Evolutionary conservation across 106 monocot genomes (phyloP).

Genomic region (Allium sativum): DNA sequence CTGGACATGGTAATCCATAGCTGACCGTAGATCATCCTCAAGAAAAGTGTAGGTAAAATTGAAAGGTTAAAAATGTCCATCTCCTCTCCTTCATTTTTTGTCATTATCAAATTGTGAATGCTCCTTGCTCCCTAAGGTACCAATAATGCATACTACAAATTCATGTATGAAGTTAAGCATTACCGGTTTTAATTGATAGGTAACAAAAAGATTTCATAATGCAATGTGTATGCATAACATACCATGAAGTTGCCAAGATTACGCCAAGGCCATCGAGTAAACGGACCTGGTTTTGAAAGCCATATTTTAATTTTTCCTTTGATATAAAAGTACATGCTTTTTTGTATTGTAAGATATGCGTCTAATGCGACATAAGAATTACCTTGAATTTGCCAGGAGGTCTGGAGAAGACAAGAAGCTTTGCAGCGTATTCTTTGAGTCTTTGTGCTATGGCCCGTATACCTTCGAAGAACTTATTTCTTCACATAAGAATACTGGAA

Average conservation of each 20-base stretch:
- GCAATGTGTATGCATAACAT: background rate
- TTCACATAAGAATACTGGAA: too few relatives aligned
- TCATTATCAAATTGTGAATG: constrained; percentile 11
- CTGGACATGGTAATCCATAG: constrained; percentile 40
- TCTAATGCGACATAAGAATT: too few relatives aligned
- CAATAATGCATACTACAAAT: constrained; percentile 25
- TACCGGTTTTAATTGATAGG: background rate
- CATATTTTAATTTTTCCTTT: background rate
- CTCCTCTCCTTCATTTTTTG: background rate
- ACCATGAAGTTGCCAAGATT: constrained; percentile 16
- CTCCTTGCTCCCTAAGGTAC: constrained; percentile 29
- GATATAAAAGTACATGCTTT: too few relatives aligned
- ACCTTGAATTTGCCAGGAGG: too few relatives aligned
- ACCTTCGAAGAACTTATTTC: too few relatives aligned
- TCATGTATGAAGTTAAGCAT: background rate
- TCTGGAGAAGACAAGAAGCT: too few relatives aligned
- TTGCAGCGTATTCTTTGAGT: too few relatives aligned
- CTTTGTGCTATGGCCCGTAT: too few relatives aligned
- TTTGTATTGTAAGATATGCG: too few relatives aligned
- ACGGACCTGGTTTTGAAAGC: constrained; percentile 11
- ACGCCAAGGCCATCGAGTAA: constrained; percentile 14
- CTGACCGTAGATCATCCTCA: constrained; percentile 30
- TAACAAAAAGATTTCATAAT: background rate
- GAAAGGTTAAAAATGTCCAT: constrained; percentile 14
- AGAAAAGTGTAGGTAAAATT: constrained; percentile 24